Conservation (phyloP, 176 grass and related monocot genomes). For the Aegilops longissima region DNA sequence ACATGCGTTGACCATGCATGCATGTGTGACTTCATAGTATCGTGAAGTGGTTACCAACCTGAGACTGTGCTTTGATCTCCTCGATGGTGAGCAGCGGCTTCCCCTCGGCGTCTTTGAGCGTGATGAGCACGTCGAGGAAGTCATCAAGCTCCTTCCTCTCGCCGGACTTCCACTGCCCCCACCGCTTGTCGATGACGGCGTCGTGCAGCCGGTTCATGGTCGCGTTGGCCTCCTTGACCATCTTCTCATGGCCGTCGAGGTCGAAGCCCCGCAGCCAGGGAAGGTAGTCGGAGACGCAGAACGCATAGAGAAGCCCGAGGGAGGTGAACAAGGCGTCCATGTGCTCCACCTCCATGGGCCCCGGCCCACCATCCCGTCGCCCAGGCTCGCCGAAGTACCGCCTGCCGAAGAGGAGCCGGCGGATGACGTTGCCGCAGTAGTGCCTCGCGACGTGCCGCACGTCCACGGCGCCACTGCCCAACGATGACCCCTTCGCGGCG, state of each 20-base stretch:
- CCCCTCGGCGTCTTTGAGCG: neutral
- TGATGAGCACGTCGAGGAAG: conserved; percentile 25
- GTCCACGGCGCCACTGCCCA: neutral
- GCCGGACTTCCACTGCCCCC: conserved; percentile 22
- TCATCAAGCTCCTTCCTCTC: conserved; percentile 9
- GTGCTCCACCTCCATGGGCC: conserved; percentile 40
- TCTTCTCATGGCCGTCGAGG: conserved; percentile 43
- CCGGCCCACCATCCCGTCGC: conserved; percentile 6
- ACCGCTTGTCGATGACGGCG: conserved; percentile 31
- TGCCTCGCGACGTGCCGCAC: conserved; percentile 8
- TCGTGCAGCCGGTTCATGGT: conserved; percentile 31
- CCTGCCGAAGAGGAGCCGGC: conserved; percentile 25
- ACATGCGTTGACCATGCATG: neutral
- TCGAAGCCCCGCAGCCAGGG: conserved; percentile 38
- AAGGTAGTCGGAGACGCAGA: conserved; percentile 52
- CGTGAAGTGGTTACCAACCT: neutral
- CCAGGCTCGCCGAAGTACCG: conserved; percentile 35
- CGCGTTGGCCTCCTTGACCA: neutral
- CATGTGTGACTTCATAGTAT: too few species aligned
- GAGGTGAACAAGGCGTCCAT: conserved; percentile 30
- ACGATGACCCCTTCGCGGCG: neutral
- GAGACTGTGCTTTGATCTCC: too few species aligned
- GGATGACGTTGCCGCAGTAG: conserved; percentile 41
- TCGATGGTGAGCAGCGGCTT: neutral
- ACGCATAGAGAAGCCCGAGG: conserved; percentile 26